phyloP scores from a whole-genome alignment of 495 filamentous ascomycete genomes.

The Filosporella fistucella region DNA sequence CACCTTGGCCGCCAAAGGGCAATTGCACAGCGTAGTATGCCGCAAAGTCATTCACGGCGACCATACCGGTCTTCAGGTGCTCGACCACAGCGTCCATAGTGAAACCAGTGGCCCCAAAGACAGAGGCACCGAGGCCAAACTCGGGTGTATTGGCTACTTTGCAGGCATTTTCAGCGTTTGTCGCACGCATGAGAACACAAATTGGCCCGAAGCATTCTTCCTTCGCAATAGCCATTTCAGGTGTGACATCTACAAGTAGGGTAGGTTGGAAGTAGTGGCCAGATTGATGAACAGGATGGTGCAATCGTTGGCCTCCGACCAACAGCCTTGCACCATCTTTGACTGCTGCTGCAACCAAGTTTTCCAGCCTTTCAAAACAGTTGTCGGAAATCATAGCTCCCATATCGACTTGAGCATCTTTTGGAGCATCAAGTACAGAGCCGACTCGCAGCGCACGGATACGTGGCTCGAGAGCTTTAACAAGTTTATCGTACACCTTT shows the following conservation, averaged over 20 bases:
- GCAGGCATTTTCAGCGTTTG: slow-evolving; percentile 55
- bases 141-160: slow-evolving; percentile 68
- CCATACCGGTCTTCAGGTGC: slow-evolving; percentile 80
- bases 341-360: slow-evolving; percentile 72
- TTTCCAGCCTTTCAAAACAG: slow-evolving; percentile 65
- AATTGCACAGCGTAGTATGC: slow-evolving; percentile 88
- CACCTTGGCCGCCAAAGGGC: slow-evolving; percentile 84
- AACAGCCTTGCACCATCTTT: slow-evolving; percentile 73
- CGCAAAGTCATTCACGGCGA: slow-evolving; percentile 91
- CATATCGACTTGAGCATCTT: slow-evolving; percentile 61
- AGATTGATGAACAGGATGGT: slow-evolving; percentile 62
- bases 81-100: slow-evolving; percentile 55
- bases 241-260: slow-evolving; percentile 77
- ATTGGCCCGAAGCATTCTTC: slow-evolving; percentile 91
- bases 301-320: slow-evolving; percentile 67
- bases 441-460: slow-evolving; percentile 70
- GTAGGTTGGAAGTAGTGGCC: slow-evolving; percentile 94
- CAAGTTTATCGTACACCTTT: slow-evolving; percentile 64
- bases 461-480: slow-evolving; percentile 63
- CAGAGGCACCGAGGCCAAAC: slow-evolving; percentile 75
- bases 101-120: slow-evolving; percentile 57
- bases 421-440: slow-evolving; percentile 49
- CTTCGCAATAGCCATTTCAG: slow-evolving; percentile 77
- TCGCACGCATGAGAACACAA: slow-evolving; percentile 74
- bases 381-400: slow-evolving; percentile 83